Conservation (phyloP, 2,329 filamentous ascomycete genomes). For the Ceratocystiopsis brevicomis region DNA sequence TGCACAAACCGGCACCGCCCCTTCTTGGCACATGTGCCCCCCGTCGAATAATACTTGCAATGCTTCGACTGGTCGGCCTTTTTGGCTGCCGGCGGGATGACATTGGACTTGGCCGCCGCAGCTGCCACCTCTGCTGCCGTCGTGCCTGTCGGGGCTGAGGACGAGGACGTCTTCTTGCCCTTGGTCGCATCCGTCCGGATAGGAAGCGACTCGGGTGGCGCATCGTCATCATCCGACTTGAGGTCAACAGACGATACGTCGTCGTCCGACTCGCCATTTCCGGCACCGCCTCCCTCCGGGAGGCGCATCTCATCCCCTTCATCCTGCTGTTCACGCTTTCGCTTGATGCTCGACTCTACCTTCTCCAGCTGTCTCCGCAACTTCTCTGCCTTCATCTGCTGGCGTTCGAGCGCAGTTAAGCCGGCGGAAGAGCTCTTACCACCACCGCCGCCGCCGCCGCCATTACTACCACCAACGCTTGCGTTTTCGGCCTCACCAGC, state of each 20-base stretch:
- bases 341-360: slow-evolving; percentile 50
- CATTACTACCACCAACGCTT: slow-evolving; percentile 19
- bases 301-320: slow-evolving; percentile 47
- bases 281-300: slow-evolving; percentile 12
- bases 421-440: slow-evolving; percentile 21
- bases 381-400: slow-evolving; percentile 38
- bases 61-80: slow-evolving; percentile 44
- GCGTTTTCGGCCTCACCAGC: slow-evolving; percentile 37
- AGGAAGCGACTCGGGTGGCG: slow-evolving; percentile 36
- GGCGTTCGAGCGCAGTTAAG: slow-evolving; percentile 31
- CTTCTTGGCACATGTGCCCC: slow-evolving; percentile 51
- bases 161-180: slow-evolving; percentile 1
- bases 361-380: slow-evolving; percentile 46
- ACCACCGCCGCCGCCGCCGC: neutral
- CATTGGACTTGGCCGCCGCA: slow-evolving; percentile 1
- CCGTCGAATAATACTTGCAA: slow-evolving; percentile 54
- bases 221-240: slow-evolving; percentile 26
- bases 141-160: slow-evolving; percentile 26
- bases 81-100: slow-evolving; percentile 26
- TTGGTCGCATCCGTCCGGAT: slow-evolving; percentile 21
- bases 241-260: neutral
- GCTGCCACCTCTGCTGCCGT: slow-evolving; percentile 11
- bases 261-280: slow-evolving; percentile 25
- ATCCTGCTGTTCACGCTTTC: slow-evolving; percentile 48
- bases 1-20: slow-evolving; percentile 59